Base-by-base conservation (phyloP, 2,329 filamentous ascomycete species). In the Aspergillus piperis region DNA sequence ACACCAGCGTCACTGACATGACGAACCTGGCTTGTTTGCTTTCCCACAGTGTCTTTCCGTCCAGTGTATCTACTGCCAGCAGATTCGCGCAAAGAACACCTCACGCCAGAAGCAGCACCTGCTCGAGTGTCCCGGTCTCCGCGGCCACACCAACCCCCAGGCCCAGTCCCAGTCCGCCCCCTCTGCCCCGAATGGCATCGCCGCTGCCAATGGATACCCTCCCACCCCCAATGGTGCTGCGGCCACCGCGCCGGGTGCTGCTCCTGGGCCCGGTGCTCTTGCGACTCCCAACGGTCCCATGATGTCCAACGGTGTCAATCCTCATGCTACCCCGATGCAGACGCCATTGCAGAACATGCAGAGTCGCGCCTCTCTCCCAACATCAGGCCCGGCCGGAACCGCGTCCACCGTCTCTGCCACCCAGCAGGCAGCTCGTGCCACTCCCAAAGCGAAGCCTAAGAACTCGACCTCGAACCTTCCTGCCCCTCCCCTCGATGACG, bases 11-110 rank as follows among this genome's bases (percentile, higher is more conserved):
- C 72, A 75, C 75, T 76, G 71, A 76, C 74, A 69, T 68, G 61
- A 63, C 64, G 61, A 36, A 63, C 66, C 58, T 63, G 64, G 55
- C 7, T 58, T 64, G 36, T 62, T 64, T 30, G 53, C 54, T 54
- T 57, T 54, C 68, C 68, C 68, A 48, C 67, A 82, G 77, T 82
- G 80, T 71, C 79, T 82, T 62, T 82, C 80, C 48, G 80, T 82
- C 21, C 80, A 82, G 73, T 82, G 80, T 71, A 82, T 82, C 72
- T 82, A 82, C 68, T 82, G 80, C 63, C 80, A 82, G 68, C 80
- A 82, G 70, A 81, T 81, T 60, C 78, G 80, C 62, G 80, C 80
- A 69, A 82, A 82, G 74, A 82, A 82, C 66, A 82, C 80, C 58
- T 81, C 78, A 61, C 79, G 80, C 62, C 80, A 82, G 73, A 82